Conservation (phyloP, 202 grass and related monocot species). For the Cymbopogon flexuosus region DNA sequence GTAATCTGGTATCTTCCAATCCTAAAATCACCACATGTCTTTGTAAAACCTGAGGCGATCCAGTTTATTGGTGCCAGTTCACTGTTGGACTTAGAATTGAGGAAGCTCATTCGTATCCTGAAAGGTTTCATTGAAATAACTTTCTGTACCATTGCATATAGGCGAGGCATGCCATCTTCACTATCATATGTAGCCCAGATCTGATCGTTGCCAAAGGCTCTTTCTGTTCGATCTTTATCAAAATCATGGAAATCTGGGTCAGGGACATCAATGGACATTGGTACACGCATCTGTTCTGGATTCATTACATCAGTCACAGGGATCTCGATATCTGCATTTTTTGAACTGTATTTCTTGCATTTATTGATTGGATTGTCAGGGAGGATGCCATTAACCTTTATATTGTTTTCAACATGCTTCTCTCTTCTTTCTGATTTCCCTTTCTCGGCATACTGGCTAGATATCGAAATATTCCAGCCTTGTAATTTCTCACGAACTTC, state of each 20-base stretch:
- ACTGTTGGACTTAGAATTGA: slow-evolving; percentile 89
- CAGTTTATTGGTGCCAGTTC: slow-evolving; percentile 89
- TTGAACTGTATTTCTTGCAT: slow-evolving; percentile 33
- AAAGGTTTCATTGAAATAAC: slow-evolving; percentile 85
- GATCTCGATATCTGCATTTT: slow-evolving; percentile 17
- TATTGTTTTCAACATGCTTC: slow-evolving; percentile 34
- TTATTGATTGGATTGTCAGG: slow-evolving; percentile 36
- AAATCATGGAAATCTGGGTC: slow-evolving; percentile 98
- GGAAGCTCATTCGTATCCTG: slow-evolving; percentile 88
- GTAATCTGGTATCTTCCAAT: slow-evolving; percentile 82
- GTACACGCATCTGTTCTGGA: slow-evolving; percentile 45
- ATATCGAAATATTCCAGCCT: slow-evolving; percentile 46
- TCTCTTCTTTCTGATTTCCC: slow-evolving; percentile 33
- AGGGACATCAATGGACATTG: slow-evolving; percentile 82
- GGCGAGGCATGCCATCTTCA: slow-evolving; percentile 95
- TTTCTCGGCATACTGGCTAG: slow-evolving; percentile 25
- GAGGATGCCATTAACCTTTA: slow-evolving; percentile 36
- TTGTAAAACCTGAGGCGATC: slow-evolving; percentile 81
- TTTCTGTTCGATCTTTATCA: slow-evolving; percentile 86
- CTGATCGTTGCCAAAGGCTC: slow-evolving; percentile 76
- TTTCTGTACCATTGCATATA: slow-evolving; percentile 97
- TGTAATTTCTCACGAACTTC: slow-evolving; percentile 53
- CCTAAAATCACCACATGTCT: slow-evolving; percentile 97
- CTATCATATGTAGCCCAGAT: slow-evolving; percentile 98
- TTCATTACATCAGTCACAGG: slow-evolving; percentile 26